Conservation (phyloP, 208 protist species). For the Angomonas desouzai region DNA sequence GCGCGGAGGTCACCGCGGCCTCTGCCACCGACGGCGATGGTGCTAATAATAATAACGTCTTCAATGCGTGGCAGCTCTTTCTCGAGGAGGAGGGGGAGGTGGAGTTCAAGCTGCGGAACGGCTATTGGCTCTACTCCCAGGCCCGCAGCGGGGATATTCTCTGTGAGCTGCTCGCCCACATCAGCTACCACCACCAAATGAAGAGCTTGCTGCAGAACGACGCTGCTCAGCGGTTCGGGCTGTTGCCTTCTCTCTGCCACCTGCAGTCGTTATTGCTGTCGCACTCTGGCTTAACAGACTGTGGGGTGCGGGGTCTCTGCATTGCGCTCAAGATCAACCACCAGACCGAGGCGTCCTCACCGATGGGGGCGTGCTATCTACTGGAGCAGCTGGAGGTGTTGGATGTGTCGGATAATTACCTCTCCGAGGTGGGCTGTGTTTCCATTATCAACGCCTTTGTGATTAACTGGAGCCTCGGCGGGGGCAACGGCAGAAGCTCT, state of each 20-base stretch:
- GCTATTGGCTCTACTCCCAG: conserved; percentile 29
- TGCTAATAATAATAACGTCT: neutral
- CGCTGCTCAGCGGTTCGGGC: conserved; percentile 18
- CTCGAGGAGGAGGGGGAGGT: conserved; percentile 24
- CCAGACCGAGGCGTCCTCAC: neutral
- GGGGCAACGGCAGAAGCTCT: neutral
- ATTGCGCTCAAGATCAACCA: conserved; percentile 17
- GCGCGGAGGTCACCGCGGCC: neutral
- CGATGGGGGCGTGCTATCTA: conserved; percentile 31
- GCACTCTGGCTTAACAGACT: conserved; percentile 58
- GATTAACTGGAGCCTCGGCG: conserved; percentile 5
- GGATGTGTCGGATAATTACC: conserved; percentile 57
- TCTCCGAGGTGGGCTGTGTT: conserved; percentile 49
- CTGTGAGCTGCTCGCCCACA: conserved; percentile 64
- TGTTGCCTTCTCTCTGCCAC: conserved; percentile 41
- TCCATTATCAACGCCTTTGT: conserved; percentile 24
- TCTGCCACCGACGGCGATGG: neutral
- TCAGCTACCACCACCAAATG: conserved; percentile 22
- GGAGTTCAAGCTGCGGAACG: conserved; percentile 42
- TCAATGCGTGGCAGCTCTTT: conserved; percentile 25
- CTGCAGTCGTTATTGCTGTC: conserved; percentile 60
- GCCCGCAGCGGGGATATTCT: conserved; percentile 62
- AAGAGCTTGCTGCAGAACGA: conserved; percentile 23
- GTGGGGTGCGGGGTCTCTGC: conserved; percentile 47
- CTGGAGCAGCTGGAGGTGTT: conserved; percentile 43